Percentiles rank a stretch among this genome's conserved stretches.
Conservation (phyloP, 2,329 filamentous ascomycete species). For the Fusarium dimerum region DNA sequence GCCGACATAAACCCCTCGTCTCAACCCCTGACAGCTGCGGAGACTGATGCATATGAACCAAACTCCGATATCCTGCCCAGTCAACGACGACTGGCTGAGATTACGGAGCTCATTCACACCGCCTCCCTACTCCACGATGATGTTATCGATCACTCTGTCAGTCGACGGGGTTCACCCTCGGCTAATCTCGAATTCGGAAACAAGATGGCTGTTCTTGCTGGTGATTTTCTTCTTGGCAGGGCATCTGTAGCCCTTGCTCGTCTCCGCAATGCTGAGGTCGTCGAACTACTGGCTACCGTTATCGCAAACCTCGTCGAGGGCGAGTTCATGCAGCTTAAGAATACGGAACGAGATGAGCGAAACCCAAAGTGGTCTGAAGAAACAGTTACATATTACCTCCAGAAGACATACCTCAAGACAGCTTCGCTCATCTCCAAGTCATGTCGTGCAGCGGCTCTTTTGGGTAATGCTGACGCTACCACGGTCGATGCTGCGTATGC, state of each 20-base stretch:
- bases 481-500: slow-evolving; percentile 89
- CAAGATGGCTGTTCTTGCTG: slow-evolving; percentile 97
- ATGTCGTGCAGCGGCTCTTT: slow-evolving; percentile 83
- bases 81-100: slow-evolving; percentile 89
- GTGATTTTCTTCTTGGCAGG: slow-evolving; percentile 92
- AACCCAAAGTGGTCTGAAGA: slow-evolving; percentile 86
- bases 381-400: slow-evolving; percentile 87
- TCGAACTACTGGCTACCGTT: slow-evolving; percentile 90
- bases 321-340: slow-evolving; percentile 99
- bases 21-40: slow-evolving; percentile 41
- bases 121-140: slow-evolving; percentile 97
- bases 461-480: slow-evolving; percentile 73
- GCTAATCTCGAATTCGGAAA: slow-evolving; percentile 97
- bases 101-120: slow-evolving; percentile 96
- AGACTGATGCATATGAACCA: slow-evolving; percentile 38
- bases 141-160: slow-evolving; percentile 90
- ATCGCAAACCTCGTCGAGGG: slow-evolving; percentile 98
- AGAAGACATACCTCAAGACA: slow-evolving; percentile 98
- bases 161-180: slow-evolving; percentile 79
- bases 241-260: slow-evolving; percentile 92
- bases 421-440: slow-evolving; percentile 96
- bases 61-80: slow-evolving; percentile 81
- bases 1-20: slow-evolving; percentile 78
- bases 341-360: slow-evolving; percentile 85
- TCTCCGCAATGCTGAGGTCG: slow-evolving; percentile 88